Base-by-base conservation (phyloP, 352 stramenopile species). In the Peronospora farinosa region DNA sequence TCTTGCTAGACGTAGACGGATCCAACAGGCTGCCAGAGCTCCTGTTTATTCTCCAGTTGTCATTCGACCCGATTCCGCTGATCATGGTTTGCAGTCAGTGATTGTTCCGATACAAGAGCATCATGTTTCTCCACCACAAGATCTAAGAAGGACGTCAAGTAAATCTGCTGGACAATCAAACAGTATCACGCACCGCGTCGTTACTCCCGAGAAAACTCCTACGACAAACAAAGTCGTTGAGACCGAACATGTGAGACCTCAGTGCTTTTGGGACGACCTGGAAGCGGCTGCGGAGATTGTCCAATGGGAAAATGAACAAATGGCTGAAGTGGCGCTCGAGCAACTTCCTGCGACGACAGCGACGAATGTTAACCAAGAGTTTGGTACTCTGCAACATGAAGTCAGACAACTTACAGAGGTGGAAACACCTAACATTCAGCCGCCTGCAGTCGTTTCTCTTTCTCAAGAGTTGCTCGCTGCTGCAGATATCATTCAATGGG, bases 271-370 rank as follows among this genome's bases (percentile, higher is more conserved):
- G 54, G 47, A 73, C 15, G 72, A 83, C 38, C 48, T 83, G 16
- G 67, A 78, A 40, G 54, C 72, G 16, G 72, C 72, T 44, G 72
- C 69, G 13, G 67, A 76, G 19, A 74, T 83, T 40, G 64, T 68
- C 23, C 65, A 73, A 21, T 82, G 71, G 71, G 71, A 82, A 61
- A 63, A 74, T 40, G 65, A 82, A 12, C 57, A 68, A 47, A 54
- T 62, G 47, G 64, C 64, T 19, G 53, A 73, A 33, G 60, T 36
- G 21, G 39, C 56, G 17, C 49, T 73, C 6, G 35, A 49, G 7
- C 33, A 48, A 30, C 10, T 42, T 46, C 15, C 21, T 37, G 5
- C 40, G 45, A 51, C 46, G 8, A 40, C 15, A 40, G 2, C 23
- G 6, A 30, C 16, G 27, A 30, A 17, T 47, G 23, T 19, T 37